These are phyloP conservation scores for Plasmodium knowlesi DNA, from an alignment of 169 alveolate genomes.

Conservation along the genomic window DNA sequence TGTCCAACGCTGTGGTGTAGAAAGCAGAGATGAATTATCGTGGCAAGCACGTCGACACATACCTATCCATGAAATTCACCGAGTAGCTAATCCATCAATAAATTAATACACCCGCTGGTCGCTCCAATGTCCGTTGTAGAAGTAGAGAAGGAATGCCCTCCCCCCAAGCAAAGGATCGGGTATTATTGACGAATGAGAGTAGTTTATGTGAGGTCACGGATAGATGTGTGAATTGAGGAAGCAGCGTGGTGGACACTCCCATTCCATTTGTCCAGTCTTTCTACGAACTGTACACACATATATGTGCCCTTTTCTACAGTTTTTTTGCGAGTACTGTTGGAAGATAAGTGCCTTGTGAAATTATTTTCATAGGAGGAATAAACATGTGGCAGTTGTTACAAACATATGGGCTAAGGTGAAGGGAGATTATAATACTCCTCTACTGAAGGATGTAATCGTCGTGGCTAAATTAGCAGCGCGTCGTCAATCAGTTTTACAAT, in stretches of 20 bases:
- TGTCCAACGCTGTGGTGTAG: neutral
- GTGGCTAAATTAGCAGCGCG: neutral
- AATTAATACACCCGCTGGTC: neutral
- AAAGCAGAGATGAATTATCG: neutral
- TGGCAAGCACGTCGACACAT: neutral
- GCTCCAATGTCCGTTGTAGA: neutral
- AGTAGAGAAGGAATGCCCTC: neutral
- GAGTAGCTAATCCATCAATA: neutral
- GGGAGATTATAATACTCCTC: neutral
- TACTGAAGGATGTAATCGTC: neutral
- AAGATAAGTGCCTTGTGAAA: neutral
- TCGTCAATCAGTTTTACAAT: neutral
- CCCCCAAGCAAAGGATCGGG: neutral
- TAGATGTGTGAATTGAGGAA: neutral
- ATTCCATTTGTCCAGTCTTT: neutral
- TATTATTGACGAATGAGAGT: neutral
- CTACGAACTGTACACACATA: neutral
- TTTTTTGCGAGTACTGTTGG: too few relatives aligned
- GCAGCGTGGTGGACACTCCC: neutral
- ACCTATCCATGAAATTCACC: neutral
- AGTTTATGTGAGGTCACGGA: neutral
- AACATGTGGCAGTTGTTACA: neutral
- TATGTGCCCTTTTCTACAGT: neutral
- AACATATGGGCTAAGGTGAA: too few relatives aligned
- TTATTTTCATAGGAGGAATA: neutral